These are phyloP conservation scores for Colletotrichum sp. DNA, from an alignment of 2,329 filamentous ascomycete species.

Conservation along the genomic window DNA sequence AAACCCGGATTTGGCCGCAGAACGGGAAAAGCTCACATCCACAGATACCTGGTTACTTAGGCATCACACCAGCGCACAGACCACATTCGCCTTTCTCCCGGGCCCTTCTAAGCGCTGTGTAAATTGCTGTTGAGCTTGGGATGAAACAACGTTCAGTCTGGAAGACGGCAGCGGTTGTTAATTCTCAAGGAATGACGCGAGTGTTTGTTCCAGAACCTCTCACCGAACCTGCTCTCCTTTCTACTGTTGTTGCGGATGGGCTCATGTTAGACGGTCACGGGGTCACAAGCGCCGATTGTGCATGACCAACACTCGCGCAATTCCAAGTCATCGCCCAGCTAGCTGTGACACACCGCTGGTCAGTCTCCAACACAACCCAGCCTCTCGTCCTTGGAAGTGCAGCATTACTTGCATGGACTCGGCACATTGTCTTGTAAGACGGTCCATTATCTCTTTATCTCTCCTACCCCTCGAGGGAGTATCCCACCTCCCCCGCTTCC, in stretches of 20 bases:
- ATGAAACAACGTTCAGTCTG: background rate
- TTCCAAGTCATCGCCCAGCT: background rate
- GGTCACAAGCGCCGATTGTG: conserved; percentile 1
- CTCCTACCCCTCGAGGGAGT: conserved; percentile 53
- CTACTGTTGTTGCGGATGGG: background rate
- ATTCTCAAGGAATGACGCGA: background rate
- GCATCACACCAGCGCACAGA: conserved; percentile 5
- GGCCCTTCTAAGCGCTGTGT: background rate
- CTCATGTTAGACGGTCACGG: background rate
- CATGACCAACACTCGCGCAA: conserved; percentile 9
- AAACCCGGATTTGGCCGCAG: conserved; percentile 41
- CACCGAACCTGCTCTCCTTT: no score
- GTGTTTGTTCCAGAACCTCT: background rate
- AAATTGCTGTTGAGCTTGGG: background rate
- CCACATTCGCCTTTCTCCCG: background rate
- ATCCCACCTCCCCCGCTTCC: conserved; percentile 67
- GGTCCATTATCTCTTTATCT: background rate
- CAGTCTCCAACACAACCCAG: background rate
- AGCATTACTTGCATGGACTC: background rate
- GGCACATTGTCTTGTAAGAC: background rate
- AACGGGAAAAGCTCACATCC: conserved; percentile 37
- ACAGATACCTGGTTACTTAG: conserved; percentile 17
- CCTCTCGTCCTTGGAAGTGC: conserved; percentile 6
- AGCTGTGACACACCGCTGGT: conserved; percentile 16
- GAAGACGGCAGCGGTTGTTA: background rate